Percentiles rank a stretch among this genome's conserved stretches.
phyloP scores from a whole-genome alignment of 306 rosid species.

The Crotalaria pallida region DNA sequence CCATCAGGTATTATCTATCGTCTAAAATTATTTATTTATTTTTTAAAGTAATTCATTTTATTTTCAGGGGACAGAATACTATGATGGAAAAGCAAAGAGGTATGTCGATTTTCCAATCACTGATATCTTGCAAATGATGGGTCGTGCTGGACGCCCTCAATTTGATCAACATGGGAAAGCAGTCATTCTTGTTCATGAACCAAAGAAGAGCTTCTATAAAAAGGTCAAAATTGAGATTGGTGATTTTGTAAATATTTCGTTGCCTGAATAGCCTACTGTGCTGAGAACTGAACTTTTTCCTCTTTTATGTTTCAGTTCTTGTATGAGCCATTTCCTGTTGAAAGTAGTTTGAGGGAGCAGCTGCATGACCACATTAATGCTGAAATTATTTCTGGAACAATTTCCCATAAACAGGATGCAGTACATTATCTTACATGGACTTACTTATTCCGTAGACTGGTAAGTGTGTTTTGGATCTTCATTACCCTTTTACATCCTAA shows the following conservation, averaged over 20 bases:
- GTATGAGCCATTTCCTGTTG: conserved; percentile 97
- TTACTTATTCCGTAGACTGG: conserved; percentile 92
- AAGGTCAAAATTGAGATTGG: conserved; percentile 48
- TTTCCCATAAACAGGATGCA: conserved; percentile 90
- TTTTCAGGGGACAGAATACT: conserved; percentile 88
- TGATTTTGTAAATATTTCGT: conserved; percentile 4
- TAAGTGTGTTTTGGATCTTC: conserved; percentile 32
- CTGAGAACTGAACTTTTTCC: conserved; percentile 21
- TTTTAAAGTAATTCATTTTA: neutral
- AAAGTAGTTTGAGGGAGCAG: conserved; percentile 90
- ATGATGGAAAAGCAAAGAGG: conserved; percentile 86
- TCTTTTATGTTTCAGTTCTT: conserved; percentile 64
- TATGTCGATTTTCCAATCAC: conserved; percentile 97
- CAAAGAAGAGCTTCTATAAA: conserved; percentile 94
- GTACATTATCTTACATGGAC: conserved; percentile 97
- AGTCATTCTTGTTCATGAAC: conserved; percentile 98
- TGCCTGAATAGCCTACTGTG: conserved; percentile 4
- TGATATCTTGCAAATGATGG: conserved; percentile 99
- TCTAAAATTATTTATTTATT: too few relatives aligned
- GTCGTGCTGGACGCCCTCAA: conserved; percentile 99
- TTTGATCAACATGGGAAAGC: conserved; percentile 99
- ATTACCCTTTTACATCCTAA: neutral
- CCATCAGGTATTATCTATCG: neutral
- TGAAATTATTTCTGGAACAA: conserved; percentile 94
- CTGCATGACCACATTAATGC: conserved; percentile 86